Percentiles rank a stretch among this genome's conserved stretches.
These are phyloP conservation scores for Pestalotiopsis sp. DNA, from an alignment of 2,329 filamentous ascomycete genomes.

Conservation along the genomic window DNA sequence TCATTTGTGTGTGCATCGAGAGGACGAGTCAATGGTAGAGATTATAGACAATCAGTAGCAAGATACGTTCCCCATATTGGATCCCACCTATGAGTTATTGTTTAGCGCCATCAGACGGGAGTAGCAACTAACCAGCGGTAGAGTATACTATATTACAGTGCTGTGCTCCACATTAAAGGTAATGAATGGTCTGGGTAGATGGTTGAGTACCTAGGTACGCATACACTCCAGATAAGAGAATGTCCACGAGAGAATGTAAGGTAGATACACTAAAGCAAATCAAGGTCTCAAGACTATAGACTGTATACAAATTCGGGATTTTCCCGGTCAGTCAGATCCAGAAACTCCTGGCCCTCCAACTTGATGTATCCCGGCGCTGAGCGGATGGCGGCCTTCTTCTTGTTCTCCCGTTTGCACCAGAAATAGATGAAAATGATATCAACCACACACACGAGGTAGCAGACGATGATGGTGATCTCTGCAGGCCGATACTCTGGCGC, in stretches of 20 bases:
- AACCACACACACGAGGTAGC: slow-evolving; percentile 54
- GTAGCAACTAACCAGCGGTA: too few relatives aligned
- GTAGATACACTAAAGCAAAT: too few relatives aligned
- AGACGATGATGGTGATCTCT: slow-evolving; percentile 65
- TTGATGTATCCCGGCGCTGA: slow-evolving; percentile 59
- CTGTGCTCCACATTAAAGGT: not conserved
- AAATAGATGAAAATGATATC: slow-evolving; percentile 64
- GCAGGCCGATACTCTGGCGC: slow-evolving; percentile 64
- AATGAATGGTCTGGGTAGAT: not conserved
- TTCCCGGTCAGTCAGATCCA: slow-evolving; percentile 68
- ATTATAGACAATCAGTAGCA: not conserved
- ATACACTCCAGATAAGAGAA: not conserved
- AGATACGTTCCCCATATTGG: not conserved
- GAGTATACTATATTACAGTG: too few relatives aligned
- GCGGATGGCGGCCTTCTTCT: slow-evolving; percentile 55
- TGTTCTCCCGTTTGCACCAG: slow-evolving; percentile 63
- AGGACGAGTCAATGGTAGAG: not conserved
- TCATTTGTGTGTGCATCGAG: not conserved
- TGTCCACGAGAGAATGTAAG: not conserved
- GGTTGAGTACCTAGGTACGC: not conserved
- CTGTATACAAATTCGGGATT: slow-evolving; percentile 67
- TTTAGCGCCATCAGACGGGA: not conserved
- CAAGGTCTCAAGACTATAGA: slow-evolving; percentile 34
- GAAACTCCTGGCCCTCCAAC: slow-evolving; percentile 69
- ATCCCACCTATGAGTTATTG: not conserved